phyloP scores from a whole-genome alignment of 805 yeast species.

The Teunomyces funiuensis region DNA sequence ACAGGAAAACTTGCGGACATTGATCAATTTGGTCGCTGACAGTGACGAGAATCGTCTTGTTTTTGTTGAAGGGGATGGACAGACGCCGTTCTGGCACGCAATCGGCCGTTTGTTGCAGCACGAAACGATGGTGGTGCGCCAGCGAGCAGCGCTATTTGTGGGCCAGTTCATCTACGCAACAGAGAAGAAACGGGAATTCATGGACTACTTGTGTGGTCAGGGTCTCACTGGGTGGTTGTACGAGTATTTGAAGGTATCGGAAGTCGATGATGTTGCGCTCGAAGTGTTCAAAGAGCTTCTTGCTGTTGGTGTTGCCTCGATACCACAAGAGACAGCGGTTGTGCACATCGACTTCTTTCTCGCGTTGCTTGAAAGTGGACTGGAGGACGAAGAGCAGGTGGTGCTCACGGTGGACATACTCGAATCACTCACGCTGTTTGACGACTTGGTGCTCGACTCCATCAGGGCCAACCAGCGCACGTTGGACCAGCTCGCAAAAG shows the following conservation, averaged over 20 bases:
- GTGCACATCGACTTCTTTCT: background rate
- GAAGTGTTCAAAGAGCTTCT: conserved; percentile 8
- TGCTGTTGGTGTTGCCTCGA: conserved; percentile 1
- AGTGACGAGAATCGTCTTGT: conserved; percentile 22
- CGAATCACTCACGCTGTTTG: conserved; percentile 3
- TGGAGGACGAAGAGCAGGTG: conserved; percentile 4
- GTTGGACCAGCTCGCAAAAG: conserved; percentile 2
- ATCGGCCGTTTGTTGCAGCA: conserved; percentile 3
- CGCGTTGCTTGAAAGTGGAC: background rate
- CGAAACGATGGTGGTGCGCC: conserved; percentile 5
- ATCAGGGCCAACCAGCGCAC: conserved; percentile 6
- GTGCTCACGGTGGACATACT: conserved; percentile 8
- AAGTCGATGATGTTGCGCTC: conserved; percentile 6
- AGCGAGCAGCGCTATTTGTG: conserved; percentile 23
- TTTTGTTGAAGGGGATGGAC: conserved; percentile 2
- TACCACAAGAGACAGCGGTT: background rate
- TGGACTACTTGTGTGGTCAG: conserved; percentile 13
- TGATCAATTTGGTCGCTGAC: conserved; percentile 36
- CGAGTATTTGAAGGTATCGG: conserved; percentile 2
- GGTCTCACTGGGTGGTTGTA: background rate
- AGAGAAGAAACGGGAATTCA: conserved; percentile 15
- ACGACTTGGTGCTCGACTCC: conserved; percentile 4
- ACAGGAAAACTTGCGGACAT: conserved; percentile 26
- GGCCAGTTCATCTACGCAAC: conserved; percentile 34
- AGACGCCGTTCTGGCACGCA: conserved; percentile 19